phyloP scores from a whole-genome alignment of 441 rosid species.

The Flueggea neowawraea region DNA sequence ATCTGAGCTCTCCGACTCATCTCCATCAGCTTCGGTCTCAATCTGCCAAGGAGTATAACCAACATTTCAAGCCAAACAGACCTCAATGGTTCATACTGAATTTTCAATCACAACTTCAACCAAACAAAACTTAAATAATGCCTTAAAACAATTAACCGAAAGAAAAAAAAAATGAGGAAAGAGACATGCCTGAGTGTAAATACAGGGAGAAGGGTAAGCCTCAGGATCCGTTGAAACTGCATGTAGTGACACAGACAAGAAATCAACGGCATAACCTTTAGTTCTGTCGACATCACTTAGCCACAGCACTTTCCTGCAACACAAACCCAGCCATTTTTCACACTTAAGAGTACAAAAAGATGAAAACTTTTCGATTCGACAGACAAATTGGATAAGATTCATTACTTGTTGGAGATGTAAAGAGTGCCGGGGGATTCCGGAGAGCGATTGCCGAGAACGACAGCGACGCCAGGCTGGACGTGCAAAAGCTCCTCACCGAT shows the following conservation, averaged over 20 bases:
- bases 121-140: not conserved
- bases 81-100: not conserved
- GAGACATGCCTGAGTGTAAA: conserved; percentile 66
- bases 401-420: conserved; percentile 67
- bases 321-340: not conserved
- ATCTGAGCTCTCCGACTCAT: conserved; percentile 54
- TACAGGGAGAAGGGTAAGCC: conserved; percentile 81
- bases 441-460: conserved; percentile 56
- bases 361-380: not conserved
- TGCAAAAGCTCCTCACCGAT: conserved; percentile 79
- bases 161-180: not conserved
- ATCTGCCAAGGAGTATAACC: conserved; percentile 33
- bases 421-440: conserved; percentile 81
- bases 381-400: not conserved
- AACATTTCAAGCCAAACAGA: not conserved
- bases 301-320: conserved; percentile 79
- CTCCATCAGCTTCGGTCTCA: conserved; percentile 61
- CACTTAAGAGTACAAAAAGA: no score
- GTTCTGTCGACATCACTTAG: conserved; percentile 63
- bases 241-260: conserved; percentile 78
- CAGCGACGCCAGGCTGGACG: conserved; percentile 63
- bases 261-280: conserved; percentile 85
- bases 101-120: not conserved
- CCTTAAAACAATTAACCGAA: not conserved
- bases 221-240: conserved; percentile 91